phyloP scores from a whole-genome alignment of 106 monocot species.

The Acorus gramineus region DNA sequence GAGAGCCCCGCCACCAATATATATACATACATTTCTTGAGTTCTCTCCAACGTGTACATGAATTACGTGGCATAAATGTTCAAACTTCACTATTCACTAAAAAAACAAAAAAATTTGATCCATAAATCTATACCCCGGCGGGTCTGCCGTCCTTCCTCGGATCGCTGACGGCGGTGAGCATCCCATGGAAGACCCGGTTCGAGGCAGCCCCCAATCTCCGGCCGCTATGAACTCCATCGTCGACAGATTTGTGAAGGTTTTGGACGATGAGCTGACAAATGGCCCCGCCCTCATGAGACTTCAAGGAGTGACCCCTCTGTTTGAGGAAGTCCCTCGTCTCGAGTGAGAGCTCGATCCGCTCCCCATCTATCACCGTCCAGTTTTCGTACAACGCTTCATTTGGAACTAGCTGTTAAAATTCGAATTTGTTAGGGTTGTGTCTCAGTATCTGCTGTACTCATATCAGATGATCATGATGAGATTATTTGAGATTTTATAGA shows the following conservation, averaged over 20 bases:
- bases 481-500: too few species aligned
- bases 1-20: too few species aligned
- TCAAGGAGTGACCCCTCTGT: slow-evolving; percentile 49
- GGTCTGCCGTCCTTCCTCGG: slow-evolving; percentile 82
- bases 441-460: not conserved
- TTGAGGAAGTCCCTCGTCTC: slow-evolving; percentile 39
- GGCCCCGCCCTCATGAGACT: slow-evolving; percentile 18
- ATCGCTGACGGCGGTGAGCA: slow-evolving; percentile 90
- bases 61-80: too few species aligned
- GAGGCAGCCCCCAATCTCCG: not conserved
- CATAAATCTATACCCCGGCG: slow-evolving; percentile 39
- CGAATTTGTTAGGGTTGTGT: too few species aligned
- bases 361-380: slow-evolving; percentile 55
- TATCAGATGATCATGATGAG: too few species aligned
- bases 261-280: slow-evolving; percentile 81
- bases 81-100: too few species aligned
- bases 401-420: slow-evolving; percentile 58
- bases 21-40: too few species aligned
- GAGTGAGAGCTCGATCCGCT: slow-evolving; percentile 37
- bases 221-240: not conserved
- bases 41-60: too few species aligned
- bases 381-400: slow-evolving; percentile 78
- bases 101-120: too few species aligned
- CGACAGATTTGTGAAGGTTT: slow-evolving; percentile 30
- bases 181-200: slow-evolving; percentile 33